Percentiles rank a stretch among this genome's conserved stretches.
These are phyloP conservation scores for Exobasidium cylindrosporum DNA, from an alignment of 1,284 basidiomycete genomes.

Conservation along the genomic window DNA sequence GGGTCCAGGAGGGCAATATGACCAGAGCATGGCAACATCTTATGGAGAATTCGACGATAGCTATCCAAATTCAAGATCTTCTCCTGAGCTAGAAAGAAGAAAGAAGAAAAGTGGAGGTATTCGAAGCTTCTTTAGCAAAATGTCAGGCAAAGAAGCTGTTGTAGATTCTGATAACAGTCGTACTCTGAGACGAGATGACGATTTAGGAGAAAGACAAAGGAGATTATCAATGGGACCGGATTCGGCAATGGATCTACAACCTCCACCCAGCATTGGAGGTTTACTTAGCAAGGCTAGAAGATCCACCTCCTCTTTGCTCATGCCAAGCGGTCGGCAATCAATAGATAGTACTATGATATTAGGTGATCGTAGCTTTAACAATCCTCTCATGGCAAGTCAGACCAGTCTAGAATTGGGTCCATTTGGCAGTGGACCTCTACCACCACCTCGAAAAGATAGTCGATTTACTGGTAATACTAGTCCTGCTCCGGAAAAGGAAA, in stretches of 20 bases:
- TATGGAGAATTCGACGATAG: conserved; percentile 7
- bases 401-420: conserved; percentile 43
- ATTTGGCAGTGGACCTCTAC: conserved; percentile 29
- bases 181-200: conserved; percentile 10
- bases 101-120: conserved; percentile 42
- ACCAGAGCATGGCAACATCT: conserved; percentile 4
- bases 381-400: conserved; percentile 40
- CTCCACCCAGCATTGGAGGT: conserved; percentile 10
- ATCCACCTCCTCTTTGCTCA: conserved; percentile 20
- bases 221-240: conserved; percentile 13
- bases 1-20: conserved; percentile 4
- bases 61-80: not conserved
- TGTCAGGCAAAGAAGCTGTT: conserved; percentile 23
- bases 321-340: conserved; percentile 15
- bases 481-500: not conserved
- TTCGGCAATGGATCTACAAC: conserved; percentile 11
- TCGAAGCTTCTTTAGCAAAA: conserved; percentile 34
- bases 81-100: conserved; percentile 1
- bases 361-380: conserved; percentile 23
- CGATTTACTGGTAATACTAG: not conserved
- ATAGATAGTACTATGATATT: conserved; percentile 20
- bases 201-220: not conserved
- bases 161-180: not conserved
- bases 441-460: conserved; percentile 14
- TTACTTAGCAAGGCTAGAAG: conserved; percentile 15